Base-by-base conservation (phyloP, 495 filamentous ascomycete genomes). In the Aspergillus egyptiacus region DNA sequence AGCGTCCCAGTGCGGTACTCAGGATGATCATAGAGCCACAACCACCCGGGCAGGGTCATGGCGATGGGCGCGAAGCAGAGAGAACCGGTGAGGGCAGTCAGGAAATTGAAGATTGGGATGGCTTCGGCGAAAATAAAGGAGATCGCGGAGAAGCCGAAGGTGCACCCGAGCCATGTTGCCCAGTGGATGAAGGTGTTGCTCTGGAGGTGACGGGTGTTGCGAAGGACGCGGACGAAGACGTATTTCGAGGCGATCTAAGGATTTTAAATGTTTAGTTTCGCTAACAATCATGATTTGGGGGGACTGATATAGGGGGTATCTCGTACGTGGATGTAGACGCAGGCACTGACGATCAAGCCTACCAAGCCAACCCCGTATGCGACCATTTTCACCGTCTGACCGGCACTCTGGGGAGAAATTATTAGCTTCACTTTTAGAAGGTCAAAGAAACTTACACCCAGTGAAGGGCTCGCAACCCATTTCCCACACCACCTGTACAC, bases 321-420 rank as follows among this genome's bases (percentile, higher is more conserved):
- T 6, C 3, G 2, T 17, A 35, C 33, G 34, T 78, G 73, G 58
- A 78, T 79, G 59, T 86, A 84, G 53, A 90, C 77, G 45, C 86
- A 81, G 28, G 80, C 68, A 6, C 64, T 62, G 47, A 74, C 57
- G 31, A 75, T 60, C 8, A 72, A 46, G 9, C 84, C 86, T 0
- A 86, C 86, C 1, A 87, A 63, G 7, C 84, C 86, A 46, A 93
- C 69, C 9, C 87, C 87, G 56, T 86, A 93, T 0, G 85, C 79
- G 6, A 72, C 51, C 58, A 85, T 85, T 50, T 82, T 79, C 7
- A 91, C 52, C 0, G 76, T 54, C 0, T 66, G 61, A 9, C 80
- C 76, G 4, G 84, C 82, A 0, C 82, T 84, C 33, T 13, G n/a
- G 4, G 10, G n/a, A 33, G 8, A 33, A 5, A 8, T 27, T 8